phyloP scores from a whole-genome alignment of 2,329 filamentous ascomycete species.

The Emmonsia crescens region DNA sequence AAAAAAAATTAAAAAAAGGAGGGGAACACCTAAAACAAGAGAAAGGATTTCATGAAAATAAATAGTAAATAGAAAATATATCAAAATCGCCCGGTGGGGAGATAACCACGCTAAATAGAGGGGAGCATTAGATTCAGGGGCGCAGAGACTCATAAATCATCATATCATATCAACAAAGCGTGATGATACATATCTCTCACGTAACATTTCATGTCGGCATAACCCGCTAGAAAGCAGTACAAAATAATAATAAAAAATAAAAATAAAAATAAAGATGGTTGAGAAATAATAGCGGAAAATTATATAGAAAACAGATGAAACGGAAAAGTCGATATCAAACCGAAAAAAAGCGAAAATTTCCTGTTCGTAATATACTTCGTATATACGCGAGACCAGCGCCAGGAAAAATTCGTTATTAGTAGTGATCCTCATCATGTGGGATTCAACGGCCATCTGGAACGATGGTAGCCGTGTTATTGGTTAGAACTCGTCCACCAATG shows the following conservation, averaged over 20 bases:
- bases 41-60: not conserved
- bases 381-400: not conserved
- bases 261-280: not conserved
- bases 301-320: not conserved
- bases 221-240: not conserved
- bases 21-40: not conserved
- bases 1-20: not conserved
- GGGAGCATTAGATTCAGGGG: not conserved
- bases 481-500: constrained; percentile 39
- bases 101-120: not conserved
- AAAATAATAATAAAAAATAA: not conserved
- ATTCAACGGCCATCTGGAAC: constrained; percentile 10
- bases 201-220: not conserved
- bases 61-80: not conserved
- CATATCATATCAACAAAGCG: not conserved
- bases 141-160: not conserved
- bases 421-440: not conserved
- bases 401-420: not conserved
- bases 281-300: not conserved
- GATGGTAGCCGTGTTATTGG: constrained; percentile 17
- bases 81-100: not conserved
- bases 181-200: constrained; percentile 1
- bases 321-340: not conserved
- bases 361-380: not conserved
- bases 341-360: not conserved